A percentile compares a stretch with the other conserved stretches of the same genome.
Evolutionary conservation across 2,329 filamentous ascomycete genomes (phyloP).

Genomic region (Aschersonia sp.): DNA sequence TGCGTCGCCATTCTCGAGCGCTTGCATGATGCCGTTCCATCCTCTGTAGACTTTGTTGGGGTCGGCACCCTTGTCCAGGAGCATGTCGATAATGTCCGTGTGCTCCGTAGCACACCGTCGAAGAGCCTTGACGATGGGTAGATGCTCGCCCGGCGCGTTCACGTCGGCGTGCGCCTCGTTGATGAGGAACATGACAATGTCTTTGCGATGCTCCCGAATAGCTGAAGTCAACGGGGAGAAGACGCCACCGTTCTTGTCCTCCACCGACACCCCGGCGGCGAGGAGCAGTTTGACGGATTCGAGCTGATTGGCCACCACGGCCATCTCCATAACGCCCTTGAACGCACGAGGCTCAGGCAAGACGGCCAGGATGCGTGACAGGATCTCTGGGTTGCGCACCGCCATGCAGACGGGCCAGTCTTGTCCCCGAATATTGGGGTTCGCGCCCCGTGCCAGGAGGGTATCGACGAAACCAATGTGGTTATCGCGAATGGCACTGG

Average conservation of each 20-base stretch:
- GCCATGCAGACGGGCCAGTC: slow-evolving; percentile 62
- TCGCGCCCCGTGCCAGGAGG: slow-evolving; percentile 42
- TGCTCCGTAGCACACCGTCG: slow-evolving; percentile 41
- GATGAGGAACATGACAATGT: slow-evolving; percentile 47
- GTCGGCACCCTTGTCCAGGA: slow-evolving; percentile 49
- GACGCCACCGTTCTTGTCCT: slow-evolving; percentile 59
- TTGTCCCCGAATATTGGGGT: slow-evolving; percentile 47
- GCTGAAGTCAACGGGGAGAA: slow-evolving; percentile 56
- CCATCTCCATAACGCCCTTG: slow-evolving; percentile 54
- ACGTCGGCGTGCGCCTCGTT: slow-evolving; percentile 47
- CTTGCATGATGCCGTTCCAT: slow-evolving; percentile 52
- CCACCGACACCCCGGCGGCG: slow-evolving; percentile 48
- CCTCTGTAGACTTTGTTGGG: slow-evolving; percentile 53
- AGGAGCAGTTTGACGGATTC: slow-evolving; percentile 53
- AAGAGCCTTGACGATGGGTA: slow-evolving; percentile 56
- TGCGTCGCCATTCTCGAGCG: slow-evolving; percentile 47
- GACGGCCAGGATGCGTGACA: slow-evolving; percentile 41
- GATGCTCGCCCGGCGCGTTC: slow-evolving; percentile 54
- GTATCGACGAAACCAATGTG: slow-evolving; percentile 43
- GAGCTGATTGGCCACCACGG: slow-evolving; percentile 50
- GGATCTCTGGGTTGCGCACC: slow-evolving; percentile 43
- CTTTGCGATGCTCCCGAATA: slow-evolving; percentile 45
- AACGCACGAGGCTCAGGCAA: slow-evolving; percentile 44
- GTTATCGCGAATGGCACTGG: slow-evolving; percentile 49
- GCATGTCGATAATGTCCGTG: slow-evolving; percentile 44